Base-by-base conservation (phyloP, 305 asterid species). In the Fraxinus sp. region DNA sequence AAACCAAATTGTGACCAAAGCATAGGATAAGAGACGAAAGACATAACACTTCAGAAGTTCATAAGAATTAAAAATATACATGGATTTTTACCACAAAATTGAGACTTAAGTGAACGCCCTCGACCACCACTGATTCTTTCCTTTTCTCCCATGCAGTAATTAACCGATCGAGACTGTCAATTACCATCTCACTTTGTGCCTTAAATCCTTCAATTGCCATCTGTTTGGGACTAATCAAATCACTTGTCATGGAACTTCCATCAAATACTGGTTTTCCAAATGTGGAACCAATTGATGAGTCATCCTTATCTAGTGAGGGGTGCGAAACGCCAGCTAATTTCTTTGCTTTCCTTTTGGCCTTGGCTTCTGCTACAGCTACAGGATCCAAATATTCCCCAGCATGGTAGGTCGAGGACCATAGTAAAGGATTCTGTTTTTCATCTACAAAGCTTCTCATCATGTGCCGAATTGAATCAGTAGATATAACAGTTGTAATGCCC, bases 141-240 rank as follows among this genome's bases (percentile, higher is more conserved):
- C 98, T 89, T 81, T 95, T 97, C 86, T 97, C 99, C 99, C 99
- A 97, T 0, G 92, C 93, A 77, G 98, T 95, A 79, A 97, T 95
- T 86, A 97, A 89, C 73, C 99, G 92, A 82, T 97, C 99, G 26
- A 97, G 99, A 90, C 98, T 97, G 79, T 95, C 99, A 80, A 95
- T 97, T 70, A 97, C 98, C 98, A 97, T 97, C 90, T 97, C 98
- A 81, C 99, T 95, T 86, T 97, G 98, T 83, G 99, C 99, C 87
- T 95, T 97, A 83, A 87, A 97, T 83, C 99, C 99, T 91, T 93
- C 98, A 68, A 97, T 74, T 70, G 98, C 99, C 99, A 97, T 95
- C 91, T 90, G 96, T 85, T 93, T 97, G 78, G 92, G 87, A 86
- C 98, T 89, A 81, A 95, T 87, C 86, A 92, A 80, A 71, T 93